phyloP scores from a whole-genome alignment of 163 green algal genomes.

The Scenedesmus sp. region DNA sequence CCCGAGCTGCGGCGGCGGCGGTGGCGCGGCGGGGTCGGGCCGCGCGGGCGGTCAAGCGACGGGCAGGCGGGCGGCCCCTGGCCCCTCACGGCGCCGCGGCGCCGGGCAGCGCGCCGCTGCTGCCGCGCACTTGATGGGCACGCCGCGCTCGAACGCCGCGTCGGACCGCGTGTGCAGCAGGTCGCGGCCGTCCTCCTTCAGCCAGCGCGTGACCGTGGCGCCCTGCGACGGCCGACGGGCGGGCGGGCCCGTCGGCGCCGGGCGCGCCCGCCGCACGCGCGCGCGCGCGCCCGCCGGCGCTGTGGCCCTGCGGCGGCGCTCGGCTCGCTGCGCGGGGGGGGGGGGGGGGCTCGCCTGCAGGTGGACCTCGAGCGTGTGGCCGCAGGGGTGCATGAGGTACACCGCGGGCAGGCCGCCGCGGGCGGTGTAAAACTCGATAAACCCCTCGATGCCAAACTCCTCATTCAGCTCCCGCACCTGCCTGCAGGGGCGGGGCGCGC shows the following conservation, averaged over 20 bases:
- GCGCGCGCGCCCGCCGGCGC: no score
- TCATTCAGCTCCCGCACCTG: slow-evolving; percentile 32
- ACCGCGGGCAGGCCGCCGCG: not conserved
- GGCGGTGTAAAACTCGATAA: slow-evolving; percentile 42
- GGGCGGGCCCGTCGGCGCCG: no score
- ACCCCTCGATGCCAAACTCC: slow-evolving; percentile 12
- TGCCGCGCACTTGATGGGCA: slow-evolving; percentile 38
- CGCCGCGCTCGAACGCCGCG: slow-evolving; percentile 3
- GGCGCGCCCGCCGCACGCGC: no score
- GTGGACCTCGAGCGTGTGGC: slow-evolving; percentile 45
- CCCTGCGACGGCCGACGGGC: not conserved
- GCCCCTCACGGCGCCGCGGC: no score
- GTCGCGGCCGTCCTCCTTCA: slow-evolving; percentile 23
- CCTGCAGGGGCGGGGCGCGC: no score
- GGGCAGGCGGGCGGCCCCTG: no score
- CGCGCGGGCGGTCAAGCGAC: no score
- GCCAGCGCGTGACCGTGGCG: slow-evolving; percentile 31
- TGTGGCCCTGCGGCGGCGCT: no score
- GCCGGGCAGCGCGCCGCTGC: no score
- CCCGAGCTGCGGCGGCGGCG: slow-evolving; percentile 22
- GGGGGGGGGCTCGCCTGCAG: slow-evolving; percentile 40
- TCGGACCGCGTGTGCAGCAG: slow-evolving; percentile 38
- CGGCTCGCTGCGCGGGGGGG: no score
- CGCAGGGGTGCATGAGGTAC: slow-evolving; percentile 41
- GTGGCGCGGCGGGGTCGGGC: not conserved